Conservation (phyloP, 1,284 basidiomycete genomes). For the Cryptococcus sp. region DNA sequence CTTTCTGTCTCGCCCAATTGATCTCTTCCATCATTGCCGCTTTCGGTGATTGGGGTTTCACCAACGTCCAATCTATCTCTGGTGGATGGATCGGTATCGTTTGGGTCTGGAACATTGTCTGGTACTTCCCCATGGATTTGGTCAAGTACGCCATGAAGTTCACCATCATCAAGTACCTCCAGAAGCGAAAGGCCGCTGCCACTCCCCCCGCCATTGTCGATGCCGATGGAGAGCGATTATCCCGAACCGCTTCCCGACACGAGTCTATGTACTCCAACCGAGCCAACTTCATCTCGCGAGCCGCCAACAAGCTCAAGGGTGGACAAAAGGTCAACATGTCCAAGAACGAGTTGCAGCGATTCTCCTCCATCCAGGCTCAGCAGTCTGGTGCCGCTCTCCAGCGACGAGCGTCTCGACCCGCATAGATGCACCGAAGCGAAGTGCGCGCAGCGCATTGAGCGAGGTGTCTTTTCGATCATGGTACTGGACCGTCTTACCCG, state of each 20-base stretch:
- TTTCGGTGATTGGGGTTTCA: slow-evolving; percentile 89
- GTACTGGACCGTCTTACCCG: neutral
- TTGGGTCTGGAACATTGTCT: slow-evolving; percentile 93
- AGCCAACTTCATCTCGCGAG: slow-evolving; percentile 43
- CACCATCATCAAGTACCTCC: slow-evolving; percentile 78
- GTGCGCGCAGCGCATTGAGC: neutral
- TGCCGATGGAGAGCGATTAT: slow-evolving; percentile 67
- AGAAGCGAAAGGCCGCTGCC: slow-evolving; percentile 60
- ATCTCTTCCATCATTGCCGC: slow-evolving; percentile 92
- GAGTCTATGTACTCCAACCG: slow-evolving; percentile 75
- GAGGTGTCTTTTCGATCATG: neutral
- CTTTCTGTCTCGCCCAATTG: slow-evolving; percentile 89
- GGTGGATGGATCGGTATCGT: slow-evolving; percentile 96
- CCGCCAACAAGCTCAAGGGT: slow-evolving; percentile 42
- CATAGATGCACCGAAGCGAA: neutral
- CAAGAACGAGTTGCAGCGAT: slow-evolving; percentile 50
- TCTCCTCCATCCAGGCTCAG: slow-evolving; percentile 49
- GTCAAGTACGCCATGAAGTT: slow-evolving; percentile 96
- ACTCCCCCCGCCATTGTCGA: slow-evolving; percentile 50
- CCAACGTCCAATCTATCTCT: slow-evolving; percentile 66
- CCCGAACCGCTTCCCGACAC: slow-evolving; percentile 83
- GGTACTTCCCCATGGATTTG: slow-evolving; percentile 90
- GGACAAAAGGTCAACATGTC: slow-evolving; percentile 49
- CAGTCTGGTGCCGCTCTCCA: slow-evolving; percentile 48
- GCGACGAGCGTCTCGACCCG: slow-evolving; percentile 25